These are phyloP conservation scores for Nicotiana sylvestris DNA, from an alignment of 257 asterid genomes.

Conservation along the genomic window DNA sequence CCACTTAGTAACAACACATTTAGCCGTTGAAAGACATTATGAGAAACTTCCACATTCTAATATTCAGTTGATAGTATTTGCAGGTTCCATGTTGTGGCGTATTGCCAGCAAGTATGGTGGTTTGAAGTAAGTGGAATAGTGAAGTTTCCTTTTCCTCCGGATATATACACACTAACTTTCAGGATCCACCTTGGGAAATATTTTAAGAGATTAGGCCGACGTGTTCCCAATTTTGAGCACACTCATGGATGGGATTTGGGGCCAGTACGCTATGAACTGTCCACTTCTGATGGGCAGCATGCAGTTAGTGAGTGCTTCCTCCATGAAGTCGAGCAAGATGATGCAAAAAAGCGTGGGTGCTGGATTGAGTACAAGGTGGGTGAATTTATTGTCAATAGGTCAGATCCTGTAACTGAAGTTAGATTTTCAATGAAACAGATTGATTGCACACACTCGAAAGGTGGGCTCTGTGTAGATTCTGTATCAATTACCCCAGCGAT, in stretches of 20 bases:
- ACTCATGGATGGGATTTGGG: constrained; percentile 93
- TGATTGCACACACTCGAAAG: constrained; percentile 96
- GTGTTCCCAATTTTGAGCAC: constrained; percentile 70
- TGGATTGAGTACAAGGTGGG: constrained; percentile 96
- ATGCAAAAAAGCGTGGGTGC: constrained; percentile 67
- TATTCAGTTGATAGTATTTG: constrained; percentile 13
- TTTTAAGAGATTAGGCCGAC: constrained; percentile 80
- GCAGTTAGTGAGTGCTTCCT: constrained; percentile 62
- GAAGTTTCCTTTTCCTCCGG: constrained; percentile 89
- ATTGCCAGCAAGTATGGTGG: constrained; percentile 98
- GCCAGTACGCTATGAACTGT: constrained; percentile 68
- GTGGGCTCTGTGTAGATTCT: constrained; percentile 87
- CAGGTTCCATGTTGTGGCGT: constrained; percentile 85
- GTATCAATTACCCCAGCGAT: constrained; percentile 60
- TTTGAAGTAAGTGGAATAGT: constrained; percentile 82
- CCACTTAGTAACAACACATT: background rate
- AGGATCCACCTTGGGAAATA: constrained; percentile 81
- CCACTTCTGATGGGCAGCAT: constrained; percentile 87
- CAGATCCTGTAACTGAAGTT: constrained; percentile 67
- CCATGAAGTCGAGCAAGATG: constrained; percentile 57
- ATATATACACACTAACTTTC: constrained; percentile 63
- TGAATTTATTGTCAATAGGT: constrained; percentile 55
- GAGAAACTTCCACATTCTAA: background rate
- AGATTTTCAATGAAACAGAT: constrained; percentile 91
- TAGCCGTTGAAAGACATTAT: background rate